Conservation (phyloP, 768 basidiomycete species). For the Lentinula guzmanii region DNA sequence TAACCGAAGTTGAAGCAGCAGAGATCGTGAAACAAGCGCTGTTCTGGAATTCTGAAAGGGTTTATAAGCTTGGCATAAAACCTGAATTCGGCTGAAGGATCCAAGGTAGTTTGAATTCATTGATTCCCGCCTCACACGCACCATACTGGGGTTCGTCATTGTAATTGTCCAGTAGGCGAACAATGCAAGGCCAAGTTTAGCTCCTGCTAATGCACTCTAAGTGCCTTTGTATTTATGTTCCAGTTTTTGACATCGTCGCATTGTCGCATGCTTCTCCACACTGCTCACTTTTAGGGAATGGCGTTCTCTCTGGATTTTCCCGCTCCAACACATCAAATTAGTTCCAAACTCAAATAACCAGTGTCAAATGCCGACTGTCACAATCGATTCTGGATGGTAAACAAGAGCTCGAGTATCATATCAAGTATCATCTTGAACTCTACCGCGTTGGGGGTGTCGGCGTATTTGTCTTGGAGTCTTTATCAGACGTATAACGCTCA, state of each 20-base stretch:
- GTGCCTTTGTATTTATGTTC: neutral
- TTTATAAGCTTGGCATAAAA: constrained; percentile 44
- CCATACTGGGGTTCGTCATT: too few relatives aligned
- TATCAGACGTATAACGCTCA: too few relatives aligned
- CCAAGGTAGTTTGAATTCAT: neutral
- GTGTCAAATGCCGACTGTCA: constrained; percentile 50
- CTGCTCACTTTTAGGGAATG: neutral
- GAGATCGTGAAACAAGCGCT: constrained; percentile 48
- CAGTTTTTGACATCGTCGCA: neutral
- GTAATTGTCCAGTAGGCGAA: too few relatives aligned
- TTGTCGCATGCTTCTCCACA: neutral
- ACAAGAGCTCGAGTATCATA: constrained; percentile 31
- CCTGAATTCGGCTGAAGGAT: neutral
- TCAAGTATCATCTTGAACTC: too few relatives aligned
- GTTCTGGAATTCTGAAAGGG: constrained; percentile 59
- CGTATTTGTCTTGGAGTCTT: too few relatives aligned
- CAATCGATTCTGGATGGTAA: constrained; percentile 52
- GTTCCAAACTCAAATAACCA: constrained; percentile 30
- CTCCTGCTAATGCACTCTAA: neutral
- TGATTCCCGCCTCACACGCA: too few relatives aligned
- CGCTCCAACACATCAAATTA: neutral
- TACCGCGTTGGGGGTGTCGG: too few relatives aligned
- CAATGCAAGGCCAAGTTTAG: too few relatives aligned
- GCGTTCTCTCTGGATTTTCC: neutral
- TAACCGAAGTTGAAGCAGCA: constrained; percentile 51